Evolutionary conservation across 2,329 filamentous ascomycete species (phyloP).

Genomic region (Leptographium galeiforme): DNA sequence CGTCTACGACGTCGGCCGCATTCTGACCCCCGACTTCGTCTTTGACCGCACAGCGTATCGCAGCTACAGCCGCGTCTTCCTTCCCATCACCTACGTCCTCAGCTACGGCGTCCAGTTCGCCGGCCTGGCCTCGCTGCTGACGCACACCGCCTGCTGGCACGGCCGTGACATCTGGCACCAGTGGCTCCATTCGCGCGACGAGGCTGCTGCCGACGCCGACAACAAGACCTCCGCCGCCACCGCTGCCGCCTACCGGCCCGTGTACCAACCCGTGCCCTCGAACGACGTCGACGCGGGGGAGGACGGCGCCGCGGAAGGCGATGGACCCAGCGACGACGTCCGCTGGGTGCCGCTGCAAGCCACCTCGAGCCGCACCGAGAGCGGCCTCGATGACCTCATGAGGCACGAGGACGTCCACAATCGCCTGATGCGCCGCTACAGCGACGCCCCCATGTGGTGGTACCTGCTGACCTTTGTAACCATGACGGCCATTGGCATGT

Average conservation of each 20-base stretch:
- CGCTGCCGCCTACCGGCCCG: slow-evolving; percentile 4
- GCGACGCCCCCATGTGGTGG: slow-evolving; percentile 71
- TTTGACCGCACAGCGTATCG: slow-evolving; percentile 67
- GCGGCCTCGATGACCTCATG: slow-evolving; percentile 40
- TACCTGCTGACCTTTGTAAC: slow-evolving; percentile 62
- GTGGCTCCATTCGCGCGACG: slow-evolving; percentile 55
- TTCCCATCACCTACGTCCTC: slow-evolving; percentile 77
- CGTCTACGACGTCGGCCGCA: slow-evolving; percentile 68
- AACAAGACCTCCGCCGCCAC: slow-evolving; percentile 28
- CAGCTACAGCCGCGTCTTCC: slow-evolving; percentile 70
- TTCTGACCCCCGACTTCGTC: slow-evolving; percentile 63
- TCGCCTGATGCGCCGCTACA: slow-evolving; percentile 69
- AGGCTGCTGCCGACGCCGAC: slow-evolving; percentile 36
- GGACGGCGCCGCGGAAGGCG: background rate
- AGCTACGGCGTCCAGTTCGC: slow-evolving; percentile 83
- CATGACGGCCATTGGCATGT: slow-evolving; percentile 70
- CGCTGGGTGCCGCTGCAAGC: slow-evolving; percentile 7
- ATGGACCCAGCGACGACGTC: background rate
- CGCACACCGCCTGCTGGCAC: slow-evolving; percentile 75
- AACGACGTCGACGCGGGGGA: background rate
- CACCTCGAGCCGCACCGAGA: slow-evolving; percentile 1
- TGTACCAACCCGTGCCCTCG: slow-evolving; percentile 6
- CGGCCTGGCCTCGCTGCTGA: slow-evolving; percentile 63
- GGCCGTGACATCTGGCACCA: slow-evolving; percentile 70
- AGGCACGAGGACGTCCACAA: slow-evolving; percentile 71